Evolutionary conservation across 495 filamentous ascomycete genomes (phyloP).

Genomic region (Halenospora varia): DNA sequence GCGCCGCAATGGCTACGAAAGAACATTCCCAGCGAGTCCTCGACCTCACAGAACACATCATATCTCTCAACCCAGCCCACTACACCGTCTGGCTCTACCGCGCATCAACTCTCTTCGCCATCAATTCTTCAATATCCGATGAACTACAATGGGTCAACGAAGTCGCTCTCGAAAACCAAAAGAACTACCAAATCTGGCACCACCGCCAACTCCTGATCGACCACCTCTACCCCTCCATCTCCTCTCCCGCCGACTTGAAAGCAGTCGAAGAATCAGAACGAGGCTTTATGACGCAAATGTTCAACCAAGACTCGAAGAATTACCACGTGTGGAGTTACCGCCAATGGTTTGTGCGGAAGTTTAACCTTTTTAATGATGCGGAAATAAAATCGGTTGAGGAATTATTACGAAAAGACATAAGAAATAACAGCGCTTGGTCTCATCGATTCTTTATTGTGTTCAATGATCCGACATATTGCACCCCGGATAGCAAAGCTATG

Average conservation of each 20-base stretch:
- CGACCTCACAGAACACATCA: conserved; percentile 82
- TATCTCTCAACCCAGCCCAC: conserved; percentile 88
- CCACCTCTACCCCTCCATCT: conserved; percentile 52
- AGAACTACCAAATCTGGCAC: conserved; percentile 99
- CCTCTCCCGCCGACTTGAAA: conserved; percentile 28
- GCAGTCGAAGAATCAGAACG: conserved; percentile 51
- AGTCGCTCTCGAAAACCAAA: conserved; percentile 76
- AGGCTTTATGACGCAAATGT: conserved; percentile 75
- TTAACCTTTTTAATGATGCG: conserved; percentile 53
- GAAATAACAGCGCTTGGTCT: conserved; percentile 97
- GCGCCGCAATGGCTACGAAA: conserved; percentile 85
- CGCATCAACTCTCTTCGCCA: conserved; percentile 64
- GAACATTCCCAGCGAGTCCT: conserved; percentile 78
- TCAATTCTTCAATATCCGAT: conserved; percentile 60
- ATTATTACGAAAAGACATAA: conserved; percentile 71
- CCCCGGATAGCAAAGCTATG: conserved; percentile 40
- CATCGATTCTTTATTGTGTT: conserved; percentile 92
- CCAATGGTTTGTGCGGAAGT: conserved; percentile 85
- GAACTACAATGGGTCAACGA: conserved; percentile 85
- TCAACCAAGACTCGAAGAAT: conserved; percentile 86
- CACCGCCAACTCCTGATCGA: conserved; percentile 85
- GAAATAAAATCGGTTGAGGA: conserved; percentile 68
- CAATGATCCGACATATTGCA: conserved; percentile 50
- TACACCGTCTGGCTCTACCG: conserved; percentile 99
- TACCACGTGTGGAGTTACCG: conserved; percentile 98